Conservation (phyloP, 2,329 filamentous ascomycete genomes). For the Ophiosphaerella narmari region DNA sequence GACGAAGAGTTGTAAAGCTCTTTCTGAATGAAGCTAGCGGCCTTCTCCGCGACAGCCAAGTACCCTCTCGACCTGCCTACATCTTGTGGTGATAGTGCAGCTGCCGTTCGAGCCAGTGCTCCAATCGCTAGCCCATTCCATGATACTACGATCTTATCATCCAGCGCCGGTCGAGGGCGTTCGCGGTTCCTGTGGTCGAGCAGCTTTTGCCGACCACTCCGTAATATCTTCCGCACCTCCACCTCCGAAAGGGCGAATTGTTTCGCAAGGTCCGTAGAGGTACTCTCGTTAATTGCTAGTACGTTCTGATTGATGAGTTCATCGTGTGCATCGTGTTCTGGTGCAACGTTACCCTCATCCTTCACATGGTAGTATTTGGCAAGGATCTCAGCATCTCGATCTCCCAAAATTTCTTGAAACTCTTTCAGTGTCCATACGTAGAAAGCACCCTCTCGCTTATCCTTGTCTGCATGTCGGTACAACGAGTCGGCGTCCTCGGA, state of each 20-base stretch:
- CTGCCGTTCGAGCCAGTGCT: constrained; percentile 75
- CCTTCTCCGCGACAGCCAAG: constrained; percentile 66
- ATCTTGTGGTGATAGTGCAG: constrained; percentile 66
- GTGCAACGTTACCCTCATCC: constrained; percentile 82
- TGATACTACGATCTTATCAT: constrained; percentile 84
- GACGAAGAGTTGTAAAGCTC: constrained; percentile 71
- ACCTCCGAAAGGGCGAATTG: constrained; percentile 74
- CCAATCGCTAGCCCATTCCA: constrained; percentile 91
- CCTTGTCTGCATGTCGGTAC: constrained; percentile 72
- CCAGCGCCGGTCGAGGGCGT: constrained; percentile 75
- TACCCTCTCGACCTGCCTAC: constrained; percentile 64
- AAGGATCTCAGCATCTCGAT: constrained; percentile 71
- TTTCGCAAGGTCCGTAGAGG: constrained; percentile 69
- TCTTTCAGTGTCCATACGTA: constrained; percentile 94
- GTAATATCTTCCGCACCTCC: constrained; percentile 70
- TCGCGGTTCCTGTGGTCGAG: constrained; percentile 73
- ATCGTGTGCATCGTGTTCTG: constrained; percentile 83
- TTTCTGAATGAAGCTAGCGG: constrained; percentile 72
- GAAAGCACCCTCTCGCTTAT: constrained; percentile 89
- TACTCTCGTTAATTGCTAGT: constrained; percentile 67
- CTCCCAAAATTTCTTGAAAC: constrained; percentile 74
- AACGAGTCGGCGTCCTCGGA: constrained; percentile 90
- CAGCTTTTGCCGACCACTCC: constrained; percentile 69
- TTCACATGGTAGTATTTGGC: constrained; percentile 84
- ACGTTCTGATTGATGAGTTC: constrained; percentile 96